phyloP scores from a whole-genome alignment of 2,329 filamentous ascomycete genomes.

The Cercospora nicotianae region DNA sequence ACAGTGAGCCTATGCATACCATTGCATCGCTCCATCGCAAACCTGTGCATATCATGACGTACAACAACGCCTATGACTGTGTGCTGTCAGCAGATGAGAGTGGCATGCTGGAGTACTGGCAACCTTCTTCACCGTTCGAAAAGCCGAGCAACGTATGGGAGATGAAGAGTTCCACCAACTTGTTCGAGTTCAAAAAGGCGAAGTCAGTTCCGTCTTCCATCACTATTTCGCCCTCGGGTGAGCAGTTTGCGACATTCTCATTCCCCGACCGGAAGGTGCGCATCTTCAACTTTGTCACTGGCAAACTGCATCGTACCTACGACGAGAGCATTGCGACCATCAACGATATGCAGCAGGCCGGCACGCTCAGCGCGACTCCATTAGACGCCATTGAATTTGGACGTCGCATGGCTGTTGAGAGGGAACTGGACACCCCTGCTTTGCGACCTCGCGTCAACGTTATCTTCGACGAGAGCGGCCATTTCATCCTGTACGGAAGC shows the following conservation, averaged over 20 bases:
- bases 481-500: conserved; percentile 93
- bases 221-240: conserved; percentile 80
- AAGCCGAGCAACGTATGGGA: conserved; percentile 91
- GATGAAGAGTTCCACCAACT: conserved; percentile 87
- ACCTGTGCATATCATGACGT: conserved; percentile 80
- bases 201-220: conserved; percentile 82
- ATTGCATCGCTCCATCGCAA: conserved; percentile 77
- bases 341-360: conserved; percentile 94
- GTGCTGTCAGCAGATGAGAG: conserved; percentile 84
- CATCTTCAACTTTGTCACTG: conserved; percentile 87
- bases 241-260: conserved; percentile 84
- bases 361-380: conserved; percentile 69
- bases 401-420: conserved; percentile 78
- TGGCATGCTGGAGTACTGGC: conserved; percentile 98
- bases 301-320: conserved; percentile 86
- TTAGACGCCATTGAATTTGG: conserved; percentile 92
- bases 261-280: conserved; percentile 92
- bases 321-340: conserved; percentile 89
- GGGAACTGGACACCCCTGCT: conserved; percentile 72
- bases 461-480: conserved; percentile 91
- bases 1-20: conserved; percentile 70
- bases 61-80: conserved; percentile 85
- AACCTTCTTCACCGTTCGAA: conserved; percentile 74
- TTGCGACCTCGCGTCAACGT: conserved; percentile 75
- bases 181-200: conserved; percentile 95